Evolutionary conservation across 2,329 filamentous ascomycete genomes (phyloP), one percentile per base, ranked within the genome.

Genomic region (Aspergillus phoenicis): DNA sequence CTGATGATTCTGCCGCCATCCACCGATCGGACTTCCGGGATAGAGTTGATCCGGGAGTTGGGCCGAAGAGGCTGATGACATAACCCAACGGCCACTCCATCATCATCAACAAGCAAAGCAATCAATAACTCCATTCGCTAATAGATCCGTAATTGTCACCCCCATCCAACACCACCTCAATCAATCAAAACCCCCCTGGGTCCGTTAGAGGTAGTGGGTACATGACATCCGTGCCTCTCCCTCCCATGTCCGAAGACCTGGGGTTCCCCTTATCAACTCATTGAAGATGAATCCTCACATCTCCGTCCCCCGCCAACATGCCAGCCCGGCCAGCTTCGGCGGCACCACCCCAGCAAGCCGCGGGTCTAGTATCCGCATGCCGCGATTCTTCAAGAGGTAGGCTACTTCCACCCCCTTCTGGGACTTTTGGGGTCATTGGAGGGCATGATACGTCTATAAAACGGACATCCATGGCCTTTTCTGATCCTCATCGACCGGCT

Each of bases 171-270:
- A 36, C 11, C 33, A 36, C 33, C 4, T 36, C 11, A 36, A 36
- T 36, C 30, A 33, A 33, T 10, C 11, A 33, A 36, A 5, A 1
- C 30, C 30, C 30, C 30, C 10, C 11, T 36, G 30, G 30, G 30
- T 36, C 4, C 98, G 84, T 71, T 98, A 94, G 75, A 97, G 94
- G 77, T 98, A 98, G 80, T 99, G 94, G 83, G 8, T 54, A 56
- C 57, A 64, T 63, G 59, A 60, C 47, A 60, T 22, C 45, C 10
- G 33, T 26, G 28, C 36, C 43, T 24, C n/a, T 55, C 24, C 36
- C 13, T 39, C n/a, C 17, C 48, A 15, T 41, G 41, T 59, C 56
- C 52, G 53, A 57, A 52, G 38, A 47, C 20, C 38, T 39, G 47
- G 62, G 45, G n/a, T 33, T 24, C 36, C 20, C 56, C 60, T 57